Conservation (phyloP, 805 yeast species). For the Candida maris region DNA sequence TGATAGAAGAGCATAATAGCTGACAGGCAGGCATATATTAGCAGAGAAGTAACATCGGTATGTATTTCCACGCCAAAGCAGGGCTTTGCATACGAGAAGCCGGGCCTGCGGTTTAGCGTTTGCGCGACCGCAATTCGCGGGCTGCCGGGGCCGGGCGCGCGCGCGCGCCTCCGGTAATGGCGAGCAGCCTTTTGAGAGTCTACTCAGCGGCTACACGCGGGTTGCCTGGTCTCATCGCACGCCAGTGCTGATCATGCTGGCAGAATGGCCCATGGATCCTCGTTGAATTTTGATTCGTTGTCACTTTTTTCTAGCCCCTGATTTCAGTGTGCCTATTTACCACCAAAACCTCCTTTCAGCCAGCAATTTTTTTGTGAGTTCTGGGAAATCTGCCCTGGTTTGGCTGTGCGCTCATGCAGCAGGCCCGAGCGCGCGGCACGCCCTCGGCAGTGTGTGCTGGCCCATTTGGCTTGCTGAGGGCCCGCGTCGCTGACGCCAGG, state of each 20-base stretch:
- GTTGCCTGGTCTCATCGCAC: no score
- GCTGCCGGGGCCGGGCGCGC: not conserved
- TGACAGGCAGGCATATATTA: not conserved
- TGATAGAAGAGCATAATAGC: slow-evolving; percentile 1
- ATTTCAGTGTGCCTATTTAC: slow-evolving; percentile 1
- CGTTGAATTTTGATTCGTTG: slow-evolving; percentile 20
- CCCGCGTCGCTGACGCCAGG: no score
- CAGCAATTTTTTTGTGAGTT: slow-evolving; percentile 6
- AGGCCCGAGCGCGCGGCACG: no score
- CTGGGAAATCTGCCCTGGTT: slow-evolving; percentile 3
- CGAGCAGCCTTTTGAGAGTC: no score
- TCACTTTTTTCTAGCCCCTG: slow-evolving; percentile 13
- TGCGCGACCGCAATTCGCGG: not conserved
- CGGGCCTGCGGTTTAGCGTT: not conserved
- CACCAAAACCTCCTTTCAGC: slow-evolving; percentile 1
- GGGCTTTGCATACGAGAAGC: not conserved
- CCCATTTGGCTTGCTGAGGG: no score
- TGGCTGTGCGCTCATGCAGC: no score
- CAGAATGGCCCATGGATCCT: no score
- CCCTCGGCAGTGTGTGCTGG: no score
- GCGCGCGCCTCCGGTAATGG: no score
- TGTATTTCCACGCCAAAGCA: not conserved
- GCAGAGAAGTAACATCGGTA: slow-evolving; percentile 1
- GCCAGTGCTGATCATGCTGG: no score
- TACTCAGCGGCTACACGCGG: no score